These are phyloP conservation scores for Rubroshorea leprosula DNA, from an alignment of 345 rosid genomes.

Conservation along the genomic window DNA sequence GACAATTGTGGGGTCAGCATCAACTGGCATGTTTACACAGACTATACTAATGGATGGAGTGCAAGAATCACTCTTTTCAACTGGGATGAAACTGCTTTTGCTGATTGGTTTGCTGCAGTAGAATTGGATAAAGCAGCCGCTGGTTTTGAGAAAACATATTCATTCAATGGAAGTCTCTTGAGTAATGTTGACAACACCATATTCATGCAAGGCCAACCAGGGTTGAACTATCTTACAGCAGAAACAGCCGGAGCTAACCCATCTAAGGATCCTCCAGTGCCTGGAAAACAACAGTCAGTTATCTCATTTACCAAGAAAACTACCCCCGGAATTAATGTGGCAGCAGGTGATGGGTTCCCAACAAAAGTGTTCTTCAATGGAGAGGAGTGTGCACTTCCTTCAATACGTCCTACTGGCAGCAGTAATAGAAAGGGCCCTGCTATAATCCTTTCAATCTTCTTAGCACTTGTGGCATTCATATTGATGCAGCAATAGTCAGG, in stretches of 20 bases:
- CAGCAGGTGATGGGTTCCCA: slow-evolving; percentile 81
- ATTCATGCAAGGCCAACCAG: slow-evolving; percentile 72
- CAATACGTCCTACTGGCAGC: slow-evolving; percentile 40
- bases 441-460: slow-evolving; percentile 19
- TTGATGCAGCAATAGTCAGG: slow-evolving; percentile 33
- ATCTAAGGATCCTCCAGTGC: slow-evolving; percentile 54
- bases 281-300: slow-evolving; percentile 92
- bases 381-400: slow-evolving; percentile 83
- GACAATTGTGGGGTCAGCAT: slow-evolving; percentile 93
- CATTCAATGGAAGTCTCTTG: slow-evolving; percentile 61
- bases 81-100: slow-evolving; percentile 66
- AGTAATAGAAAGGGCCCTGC: slow-evolving; percentile 28
- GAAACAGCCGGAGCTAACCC: slow-evolving; percentile 62
- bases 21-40: slow-evolving; percentile 82
- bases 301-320: slow-evolving; percentile 74
- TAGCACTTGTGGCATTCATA: slow-evolving; percentile 26
- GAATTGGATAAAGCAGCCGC: slow-evolving; percentile 57
- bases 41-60: slow-evolving; percentile 74
- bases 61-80: slow-evolving; percentile 89
- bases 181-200: slow-evolving; percentile 46
- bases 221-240: slow-evolving; percentile 72
- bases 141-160: slow-evolving; percentile 73
- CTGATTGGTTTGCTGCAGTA: slow-evolving; percentile 88
- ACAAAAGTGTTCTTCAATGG: slow-evolving; percentile 92
- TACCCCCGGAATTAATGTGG: slow-evolving; percentile 63